Conservation (phyloP, 257 asterid species). For the Cruciata laevipes region DNA sequence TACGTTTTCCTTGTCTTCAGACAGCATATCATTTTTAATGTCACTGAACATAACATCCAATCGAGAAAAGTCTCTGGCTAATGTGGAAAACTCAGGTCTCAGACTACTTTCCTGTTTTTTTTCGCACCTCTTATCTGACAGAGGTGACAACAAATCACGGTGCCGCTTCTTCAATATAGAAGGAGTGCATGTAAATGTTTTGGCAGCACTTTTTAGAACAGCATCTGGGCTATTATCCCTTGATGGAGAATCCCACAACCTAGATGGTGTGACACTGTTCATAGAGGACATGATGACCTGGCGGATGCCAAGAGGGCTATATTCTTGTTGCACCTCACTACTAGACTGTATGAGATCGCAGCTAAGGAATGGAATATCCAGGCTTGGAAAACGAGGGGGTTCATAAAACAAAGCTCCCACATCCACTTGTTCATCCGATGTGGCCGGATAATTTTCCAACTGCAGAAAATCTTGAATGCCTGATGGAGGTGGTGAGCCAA, state of each 20-base stretch:
- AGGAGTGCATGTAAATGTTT: slow-evolving; percentile 68
- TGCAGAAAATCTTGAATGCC: slow-evolving; percentile 35
- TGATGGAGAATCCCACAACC: slow-evolving; percentile 90
- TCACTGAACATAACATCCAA: slow-evolving; percentile 55
- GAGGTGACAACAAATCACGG: slow-evolving; percentile 80
- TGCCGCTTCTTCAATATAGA: slow-evolving; percentile 85
- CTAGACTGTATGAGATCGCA: slow-evolving; percentile 83
- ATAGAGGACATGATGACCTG: slow-evolving; percentile 80
- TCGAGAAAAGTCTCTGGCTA: slow-evolving; percentile 46
- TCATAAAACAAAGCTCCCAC: slow-evolving; percentile 67
- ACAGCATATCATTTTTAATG: slow-evolving; percentile 26
- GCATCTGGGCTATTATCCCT: slow-evolving; percentile 73
- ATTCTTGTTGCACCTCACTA: slow-evolving; percentile 77
- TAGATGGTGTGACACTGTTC: slow-evolving; percentile 50
- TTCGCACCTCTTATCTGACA: slow-evolving; percentile 72
- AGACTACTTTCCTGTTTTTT: slow-evolving; percentile 53
- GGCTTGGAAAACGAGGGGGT: slow-evolving; percentile 93
- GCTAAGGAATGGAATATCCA: slow-evolving; percentile 81
- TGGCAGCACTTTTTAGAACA: slow-evolving; percentile 83
- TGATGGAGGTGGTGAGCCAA: slow-evolving; percentile 29
- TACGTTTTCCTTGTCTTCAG: slow-evolving; percentile 53
- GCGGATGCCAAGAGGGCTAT: slow-evolving; percentile 94
- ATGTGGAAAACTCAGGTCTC: slow-evolving; percentile 40
- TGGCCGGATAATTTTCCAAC: slow-evolving; percentile 22
- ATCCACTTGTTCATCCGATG: slow-evolving; percentile 39